Base-by-base conservation (phyloP, 2,329 filamentous ascomycete genomes). In the Allantophomopsis cytisporea region DNA sequence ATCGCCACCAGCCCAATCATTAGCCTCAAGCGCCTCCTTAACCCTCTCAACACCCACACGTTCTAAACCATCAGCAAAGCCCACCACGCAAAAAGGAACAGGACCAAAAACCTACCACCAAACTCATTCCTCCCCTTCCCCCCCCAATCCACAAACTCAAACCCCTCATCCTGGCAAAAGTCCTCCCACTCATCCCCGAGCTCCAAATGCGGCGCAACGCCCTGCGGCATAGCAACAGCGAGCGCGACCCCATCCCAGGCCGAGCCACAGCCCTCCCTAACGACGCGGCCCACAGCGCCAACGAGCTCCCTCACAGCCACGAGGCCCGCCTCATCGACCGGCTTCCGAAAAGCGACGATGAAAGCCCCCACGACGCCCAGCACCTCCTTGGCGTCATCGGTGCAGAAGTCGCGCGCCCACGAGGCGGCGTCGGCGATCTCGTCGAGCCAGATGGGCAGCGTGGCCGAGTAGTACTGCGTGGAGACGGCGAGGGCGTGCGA, bases 401-500 rank as follows among this genome's bases (percentile, higher is more conserved):
- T 66, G 1, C 80, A 64, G 48, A 81, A 82, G 0, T 71, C 68
- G 2, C 54, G 54, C 0, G 71, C 61, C 77, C 77, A 82, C 30
- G 36, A 34, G 10, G 43, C 38, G 15, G 7, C 20, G 1, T 38
- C 28, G 12, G 12, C 16, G 15, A 30, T 35, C 35, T 78, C 63
- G 50, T 83, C 78, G n/a, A 82, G 63, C 78, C 78, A 83, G 47
- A 82, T 63, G 34, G 77, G 75, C 3, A 82, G 62, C 0, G 62
- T 62, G 39, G 73, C 66, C 17, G 58, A 65, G 60, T 81, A 82
- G 61, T 82, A 82, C 12, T 61, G 50, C 15, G 75, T 82, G 43
- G 64, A 63, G 40, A 82, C 58, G 7, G 58, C 43, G 23, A 77
- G 64, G 34, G 59, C 54, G 49, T 80, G 76, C 13, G 76, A 75